These are phyloP conservation scores for Pyrenophora tritici-repentis DNA, from an alignment of 2,329 filamentous ascomycete genomes.

Conservation along the genomic window DNA sequence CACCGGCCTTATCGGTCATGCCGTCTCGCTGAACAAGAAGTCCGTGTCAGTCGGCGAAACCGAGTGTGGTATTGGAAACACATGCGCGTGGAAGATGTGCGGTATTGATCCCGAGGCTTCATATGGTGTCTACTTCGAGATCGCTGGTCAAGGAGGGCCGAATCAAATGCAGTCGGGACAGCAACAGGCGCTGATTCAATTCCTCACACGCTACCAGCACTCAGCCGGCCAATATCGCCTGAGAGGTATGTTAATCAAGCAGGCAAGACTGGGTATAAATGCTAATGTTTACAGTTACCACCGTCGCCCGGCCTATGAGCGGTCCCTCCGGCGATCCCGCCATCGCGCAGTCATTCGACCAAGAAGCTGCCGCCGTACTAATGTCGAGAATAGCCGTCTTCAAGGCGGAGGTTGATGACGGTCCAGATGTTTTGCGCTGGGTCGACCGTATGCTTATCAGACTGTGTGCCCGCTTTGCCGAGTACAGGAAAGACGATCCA, in stretches of 20 bases:
- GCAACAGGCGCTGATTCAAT: slow-evolving; percentile 95
- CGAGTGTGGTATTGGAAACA: slow-evolving; percentile 97
- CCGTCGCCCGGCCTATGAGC: slow-evolving; percentile 86
- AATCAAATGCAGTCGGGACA: slow-evolving; percentile 82
- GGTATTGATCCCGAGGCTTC: slow-evolving; percentile 92
- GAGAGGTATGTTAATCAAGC: slow-evolving; percentile 51
- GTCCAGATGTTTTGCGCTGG: slow-evolving; percentile 97
- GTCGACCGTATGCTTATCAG: slow-evolving; percentile 98
- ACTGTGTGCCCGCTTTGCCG: slow-evolving; percentile 92
- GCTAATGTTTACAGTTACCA: slow-evolving; percentile 67
- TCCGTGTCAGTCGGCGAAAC: slow-evolving; percentile 96
- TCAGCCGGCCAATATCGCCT: slow-evolving; percentile 95
- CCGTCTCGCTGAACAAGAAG: slow-evolving; percentile 96
- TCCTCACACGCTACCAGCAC: slow-evolving; percentile 98
- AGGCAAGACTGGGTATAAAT: not conserved
- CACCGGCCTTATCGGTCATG: slow-evolving; percentile 94
- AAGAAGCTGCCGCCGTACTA: slow-evolving; percentile 94
- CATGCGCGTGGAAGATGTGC: slow-evolving; percentile 99
- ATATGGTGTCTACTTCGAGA: slow-evolving; percentile 97
- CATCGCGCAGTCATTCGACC: slow-evolving; percentile 95
- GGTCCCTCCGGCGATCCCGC: slow-evolving; percentile 93
- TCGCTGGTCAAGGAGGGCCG: slow-evolving; percentile 89
- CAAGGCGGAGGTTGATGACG: slow-evolving; percentile 97
- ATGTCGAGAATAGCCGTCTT: slow-evolving; percentile 99
- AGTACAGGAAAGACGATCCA: slow-evolving; percentile 97